A percentile compares a stretch with the other conserved stretches of the same genome.
These are phyloP conservation scores for Alternaria sp. DNA, from an alignment of 2,329 filamentous ascomycete genomes.

Conservation along the genomic window DNA sequence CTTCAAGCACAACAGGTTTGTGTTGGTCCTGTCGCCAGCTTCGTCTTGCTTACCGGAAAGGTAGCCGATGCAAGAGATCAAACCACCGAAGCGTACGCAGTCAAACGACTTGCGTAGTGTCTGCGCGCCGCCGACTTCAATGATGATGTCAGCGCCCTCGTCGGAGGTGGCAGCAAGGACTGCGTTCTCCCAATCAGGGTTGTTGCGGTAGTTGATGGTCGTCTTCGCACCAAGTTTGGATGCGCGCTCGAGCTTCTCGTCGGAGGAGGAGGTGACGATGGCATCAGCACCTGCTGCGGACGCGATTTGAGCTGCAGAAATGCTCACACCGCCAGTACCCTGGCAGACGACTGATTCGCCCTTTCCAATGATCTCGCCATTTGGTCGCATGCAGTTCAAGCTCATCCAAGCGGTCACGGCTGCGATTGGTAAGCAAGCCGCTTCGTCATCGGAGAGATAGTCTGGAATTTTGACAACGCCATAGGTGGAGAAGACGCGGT, in stretches of 20 bases:
- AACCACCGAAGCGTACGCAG: slow-evolving; percentile 53
- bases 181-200: slow-evolving; percentile 67
- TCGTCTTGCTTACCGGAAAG: slow-evolving; percentile 65
- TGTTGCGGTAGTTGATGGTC: slow-evolving; percentile 68
- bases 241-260: slow-evolving; percentile 63
- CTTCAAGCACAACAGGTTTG: slow-evolving; percentile 65
- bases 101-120: slow-evolving; percentile 59
- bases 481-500: slow-evolving; percentile 67
- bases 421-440: slow-evolving; percentile 68
- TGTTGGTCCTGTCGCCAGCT: slow-evolving; percentile 63
- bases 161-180: slow-evolving; percentile 59
- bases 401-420: slow-evolving; percentile 72
- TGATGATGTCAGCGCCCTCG: slow-evolving; percentile 59
- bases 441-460: slow-evolving; percentile 68
- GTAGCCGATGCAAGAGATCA: slow-evolving; percentile 55
- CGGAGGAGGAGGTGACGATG: slow-evolving; percentile 68
- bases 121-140: slow-evolving; percentile 62
- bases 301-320: slow-evolving; percentile 54
- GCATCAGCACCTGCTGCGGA: slow-evolving; percentile 56
- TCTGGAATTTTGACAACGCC: slow-evolving; percentile 65
- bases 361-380: slow-evolving; percentile 60
- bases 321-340: slow-evolving; percentile 56
- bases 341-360: slow-evolving; percentile 52
- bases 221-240: slow-evolving; percentile 66
- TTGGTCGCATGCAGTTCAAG: slow-evolving; percentile 67